These are phyloP conservation scores for Saccharomycopsis fermentans DNA, from an alignment of 805 yeast species.

Conservation along the genomic window DNA sequence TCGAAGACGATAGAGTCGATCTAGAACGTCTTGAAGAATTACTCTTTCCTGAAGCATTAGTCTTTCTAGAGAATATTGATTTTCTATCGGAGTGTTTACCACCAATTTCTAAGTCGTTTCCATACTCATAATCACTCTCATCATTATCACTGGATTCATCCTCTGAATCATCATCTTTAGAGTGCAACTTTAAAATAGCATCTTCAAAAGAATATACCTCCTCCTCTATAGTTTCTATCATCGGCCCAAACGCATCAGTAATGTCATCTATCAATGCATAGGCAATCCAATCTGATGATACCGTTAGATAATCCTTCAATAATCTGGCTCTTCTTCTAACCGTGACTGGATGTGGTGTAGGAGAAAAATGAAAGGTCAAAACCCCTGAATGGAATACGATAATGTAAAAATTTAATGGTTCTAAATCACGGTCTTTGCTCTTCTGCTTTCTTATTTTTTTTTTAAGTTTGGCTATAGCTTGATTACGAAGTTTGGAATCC, in stretches of 20 bases:
- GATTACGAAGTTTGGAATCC: not conserved
- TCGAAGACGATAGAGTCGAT: not conserved
- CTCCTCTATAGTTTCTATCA: slow-evolving; percentile 87
- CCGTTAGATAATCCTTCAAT: slow-evolving; percentile 77
- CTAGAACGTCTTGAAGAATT: not conserved
- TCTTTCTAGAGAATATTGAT: not conserved
- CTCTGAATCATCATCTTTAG: slow-evolving; percentile 39
- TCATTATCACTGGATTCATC: slow-evolving; percentile 29
- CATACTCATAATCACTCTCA: slow-evolving; percentile 11
- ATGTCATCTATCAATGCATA: slow-evolving; percentile 95
- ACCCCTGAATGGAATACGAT: slow-evolving; percentile 88
- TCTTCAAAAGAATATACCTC: slow-evolving; percentile 95
- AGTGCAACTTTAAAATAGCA: slow-evolving; percentile 78
- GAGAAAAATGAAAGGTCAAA: slow-evolving; percentile 84
- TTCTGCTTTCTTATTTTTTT: slow-evolving; percentile 8
- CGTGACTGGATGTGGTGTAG: slow-evolving; percentile 93
- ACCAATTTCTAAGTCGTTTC: not conserved
- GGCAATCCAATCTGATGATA: slow-evolving; percentile 93
- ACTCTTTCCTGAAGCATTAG: not conserved
- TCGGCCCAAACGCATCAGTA: slow-evolving; percentile 95
- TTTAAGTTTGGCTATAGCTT: slow-evolving; percentile 1
- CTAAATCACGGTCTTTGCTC: slow-evolving; percentile 43
- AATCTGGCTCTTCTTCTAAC: slow-evolving; percentile 89
- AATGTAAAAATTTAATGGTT: slow-evolving; percentile 86
- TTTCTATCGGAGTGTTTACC: slow-evolving; percentile 8